phyloP scores from a whole-genome alignment of 176 grass and related monocot genomes.

The Oropetium thomaeum region DNA sequence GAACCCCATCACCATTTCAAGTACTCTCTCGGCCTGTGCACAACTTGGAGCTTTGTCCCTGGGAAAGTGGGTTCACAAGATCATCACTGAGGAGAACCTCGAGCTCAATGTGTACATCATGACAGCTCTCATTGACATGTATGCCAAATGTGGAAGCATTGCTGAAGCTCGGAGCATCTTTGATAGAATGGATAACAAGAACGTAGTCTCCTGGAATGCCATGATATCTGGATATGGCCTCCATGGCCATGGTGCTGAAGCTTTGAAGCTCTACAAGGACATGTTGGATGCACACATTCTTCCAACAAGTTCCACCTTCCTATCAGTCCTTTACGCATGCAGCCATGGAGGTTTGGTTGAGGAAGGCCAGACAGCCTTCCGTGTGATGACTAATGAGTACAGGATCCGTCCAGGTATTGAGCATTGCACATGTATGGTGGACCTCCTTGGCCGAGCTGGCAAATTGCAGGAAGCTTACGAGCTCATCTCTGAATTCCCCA shows the following conservation, averaged over 20 bases:
- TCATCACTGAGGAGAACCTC: constrained; percentile 48
- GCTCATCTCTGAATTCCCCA: constrained; percentile 72
- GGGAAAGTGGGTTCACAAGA: constrained; percentile 77
- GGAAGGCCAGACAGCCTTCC: constrained; percentile 57
- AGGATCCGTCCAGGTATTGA: constrained; percentile 47
- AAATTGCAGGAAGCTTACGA: constrained; percentile 56
- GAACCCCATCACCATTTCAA: constrained; percentile 56
- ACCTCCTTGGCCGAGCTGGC: constrained; percentile 78
- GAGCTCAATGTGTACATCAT: constrained; percentile 55
- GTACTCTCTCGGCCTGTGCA: constrained; percentile 77
- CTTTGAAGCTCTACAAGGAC: constrained; percentile 59
- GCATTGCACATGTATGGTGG: constrained; percentile 91
- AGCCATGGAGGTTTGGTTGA: constrained; percentile 75
- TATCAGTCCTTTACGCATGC: constrained; percentile 70
- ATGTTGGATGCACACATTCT: constrained; percentile 53
- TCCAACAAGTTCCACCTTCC: constrained; percentile 68
- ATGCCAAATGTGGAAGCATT: constrained; percentile 77
- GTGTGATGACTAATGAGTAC: constrained; percentile 47
- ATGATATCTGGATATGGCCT: constrained; percentile 83
- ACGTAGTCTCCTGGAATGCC: constrained; percentile 76
- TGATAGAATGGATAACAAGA: constrained; percentile 61
- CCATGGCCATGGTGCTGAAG: constrained; percentile 66
- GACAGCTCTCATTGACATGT: constrained; percentile 79
- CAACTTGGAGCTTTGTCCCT: constrained; percentile 67
- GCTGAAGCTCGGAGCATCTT: constrained; percentile 63